Base-by-base conservation (phyloP, 306 rosid genomes). In the Parietaria judaica region DNA sequence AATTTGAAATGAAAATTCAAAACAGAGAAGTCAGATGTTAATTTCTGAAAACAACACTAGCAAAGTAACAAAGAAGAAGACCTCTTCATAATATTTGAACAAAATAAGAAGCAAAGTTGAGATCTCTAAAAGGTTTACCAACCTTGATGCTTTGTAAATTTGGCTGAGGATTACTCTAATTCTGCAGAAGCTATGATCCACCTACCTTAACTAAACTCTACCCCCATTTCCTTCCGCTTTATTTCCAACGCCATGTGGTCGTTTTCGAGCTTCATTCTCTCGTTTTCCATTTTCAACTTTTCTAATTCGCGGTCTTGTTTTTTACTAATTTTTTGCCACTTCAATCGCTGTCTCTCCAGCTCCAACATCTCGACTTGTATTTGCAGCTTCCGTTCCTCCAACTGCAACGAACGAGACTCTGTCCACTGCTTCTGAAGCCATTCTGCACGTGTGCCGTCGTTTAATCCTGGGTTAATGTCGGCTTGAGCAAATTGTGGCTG, bases 351-450 rank as follows among this genome's bases (percentile, higher is more conserved):
- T 72, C 74, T 87, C 83, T 87, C 95, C 57, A 90, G 65, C 71
- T 87, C 96, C 78, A 85, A 58, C 84, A 78, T 76, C 79, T 85
- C 91, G 55, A 71, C 73, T 71, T 81, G 89, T 78, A 87, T 83
- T 44, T 85, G 91, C 46, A 87, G 76, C 80, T 81, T 90, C 80
- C 86, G 84, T 69, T 90, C 94, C 82, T 90, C 96, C 61, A 87
- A 51, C 68, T 83, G 90, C 72, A 86, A 56, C 3, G 81, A 70
- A 6, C 87, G 85, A 55, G 83, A 82, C 35, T 83, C 91, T 66
- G 78, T 23, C 96, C 87, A 90, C 73, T 83, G 89, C 73, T 85
- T 87, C 61, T 83, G 90, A 14, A 73, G 51, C 81, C 76, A 81
- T 47, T 88, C 76, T 54, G 80, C 79, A 66, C 79, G 79, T 63